Base-by-base conservation (phyloP, 1,284 basidiomycete species). In the Phaffia rhodozyma region DNA sequence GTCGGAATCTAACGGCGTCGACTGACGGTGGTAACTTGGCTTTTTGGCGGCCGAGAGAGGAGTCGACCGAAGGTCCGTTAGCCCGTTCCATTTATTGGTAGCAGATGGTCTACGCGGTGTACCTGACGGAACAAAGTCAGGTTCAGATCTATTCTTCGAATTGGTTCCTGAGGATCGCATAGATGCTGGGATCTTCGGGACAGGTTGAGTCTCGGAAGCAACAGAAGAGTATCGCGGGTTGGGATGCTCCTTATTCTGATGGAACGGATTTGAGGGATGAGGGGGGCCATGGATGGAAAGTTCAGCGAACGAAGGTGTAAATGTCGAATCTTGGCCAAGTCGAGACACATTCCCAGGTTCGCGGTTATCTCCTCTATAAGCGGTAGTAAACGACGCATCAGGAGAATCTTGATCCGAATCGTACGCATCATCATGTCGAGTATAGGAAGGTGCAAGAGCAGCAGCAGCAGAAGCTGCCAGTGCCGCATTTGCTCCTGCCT, bases 31-130 rank as follows among this genome's bases (percentile, higher is more conserved):
- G 57, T 58, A 65, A 50, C 49, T 62, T 60, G 62, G 71, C 79
- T 78, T 66, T 54, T 48, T 48, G 1, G 55, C 53, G 21, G 51
- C 34, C 18, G 58, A 73, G 43, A 81, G 72, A 21, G 81, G 79
- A 13, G 84, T 83, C 64, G 84, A 80, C 56, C 82, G 77, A 47
- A 91, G 78, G 73, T 91, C 86, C 38, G 87, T 83, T 49, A 90
- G 78, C 21, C 87, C 87, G 69, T 81, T 82, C 86, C 86, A 89
- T n/a, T 55, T 43, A 29, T 23, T 49, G 25, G 30, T 54, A 34
- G 57, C 73, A 9, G 77, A 74, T 60, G 81, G 77, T 3, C 38
- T 43, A 11, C 38, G 38, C 13, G 38, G 38, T 16, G 38, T 43
- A 11, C 38, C 38, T 43, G 38, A 43, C 16, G 38, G 38, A 2